These are phyloP conservation scores for Lactifluus hygrophoroides DNA, from an alignment of 768 basidiomycete genomes.

Conservation along the genomic window DNA sequence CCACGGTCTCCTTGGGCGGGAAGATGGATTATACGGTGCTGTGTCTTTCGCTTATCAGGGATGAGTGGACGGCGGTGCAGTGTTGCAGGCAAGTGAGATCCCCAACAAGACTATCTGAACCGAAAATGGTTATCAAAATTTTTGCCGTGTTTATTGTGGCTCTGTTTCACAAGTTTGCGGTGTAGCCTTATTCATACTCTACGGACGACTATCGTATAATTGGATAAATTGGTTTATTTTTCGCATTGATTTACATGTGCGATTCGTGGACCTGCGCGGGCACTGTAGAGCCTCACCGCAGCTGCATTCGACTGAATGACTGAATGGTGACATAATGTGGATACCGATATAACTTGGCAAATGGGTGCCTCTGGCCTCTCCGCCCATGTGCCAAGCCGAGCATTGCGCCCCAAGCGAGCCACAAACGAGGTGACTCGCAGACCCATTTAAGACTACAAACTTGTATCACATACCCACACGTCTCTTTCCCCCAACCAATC, in stretches of 20 bases:
- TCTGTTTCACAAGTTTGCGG: neutral
- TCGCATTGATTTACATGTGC: neutral
- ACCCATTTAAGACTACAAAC: too few species aligned
- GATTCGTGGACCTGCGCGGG: too few species aligned
- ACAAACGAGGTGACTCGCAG: too few species aligned
- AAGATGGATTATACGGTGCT: conserved; percentile 90
- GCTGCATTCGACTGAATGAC: too few species aligned
- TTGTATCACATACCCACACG: too few species aligned
- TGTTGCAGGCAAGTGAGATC: neutral
- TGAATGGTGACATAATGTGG: too few species aligned
- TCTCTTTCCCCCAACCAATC: too few species aligned
- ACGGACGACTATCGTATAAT: neutral
- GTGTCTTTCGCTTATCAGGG: conserved; percentile 94
- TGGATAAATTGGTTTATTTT: neutral
- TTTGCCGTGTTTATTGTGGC: neutral
- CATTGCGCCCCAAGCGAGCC: too few species aligned
- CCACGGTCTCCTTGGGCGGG: conserved; percentile 82
- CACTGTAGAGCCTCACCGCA: too few species aligned
- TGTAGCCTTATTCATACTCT: neutral
- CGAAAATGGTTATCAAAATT: neutral
- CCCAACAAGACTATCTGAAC: neutral
- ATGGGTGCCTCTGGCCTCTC: too few species aligned
- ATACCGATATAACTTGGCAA: too few species aligned
- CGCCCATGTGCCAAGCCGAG: too few species aligned
- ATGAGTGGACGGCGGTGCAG: conserved; percentile 33